phyloP scores from a whole-genome alignment of 2,329 filamentous ascomycete species.

The Blastomyces percursus region DNA sequence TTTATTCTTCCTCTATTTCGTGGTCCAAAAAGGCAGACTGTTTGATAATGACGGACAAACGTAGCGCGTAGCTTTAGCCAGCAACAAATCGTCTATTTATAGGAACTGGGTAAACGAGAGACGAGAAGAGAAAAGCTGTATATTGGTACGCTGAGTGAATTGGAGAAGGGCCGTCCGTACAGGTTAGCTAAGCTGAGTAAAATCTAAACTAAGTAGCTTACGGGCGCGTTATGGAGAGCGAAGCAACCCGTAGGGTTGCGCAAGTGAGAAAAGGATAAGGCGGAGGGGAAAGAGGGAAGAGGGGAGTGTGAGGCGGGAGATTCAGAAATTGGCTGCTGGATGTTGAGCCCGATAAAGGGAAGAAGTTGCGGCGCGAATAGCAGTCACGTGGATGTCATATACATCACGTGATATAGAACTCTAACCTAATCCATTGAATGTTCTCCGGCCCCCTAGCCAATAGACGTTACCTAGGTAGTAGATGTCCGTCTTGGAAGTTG shows the following conservation, averaged over 20 bases:
- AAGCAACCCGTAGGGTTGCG: neutral
- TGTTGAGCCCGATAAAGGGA: neutral
- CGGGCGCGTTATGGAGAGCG: neutral
- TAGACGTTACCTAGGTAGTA: no score
- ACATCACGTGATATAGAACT: no score
- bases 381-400: no score
- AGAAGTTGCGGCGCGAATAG: no score
- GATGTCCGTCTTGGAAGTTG: no score
- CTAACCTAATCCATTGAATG: no score
- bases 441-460: no score
- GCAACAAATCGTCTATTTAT: neutral
- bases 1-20: neutral
- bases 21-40: neutral
- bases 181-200: neutral
- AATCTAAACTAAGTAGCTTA: neutral
- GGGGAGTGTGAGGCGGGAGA: neutral
- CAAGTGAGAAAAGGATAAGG: neutral
- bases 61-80: neutral
- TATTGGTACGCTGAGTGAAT: neutral
- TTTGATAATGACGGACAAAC: neutral
- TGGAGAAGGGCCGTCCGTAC: neutral
- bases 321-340: neutral
- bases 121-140: neutral
- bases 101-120: neutral
- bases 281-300: neutral